Evolutionary conservation across 139 green algal genomes (phyloP).

Genomic region (Monoraphidium neglectum): DNA sequence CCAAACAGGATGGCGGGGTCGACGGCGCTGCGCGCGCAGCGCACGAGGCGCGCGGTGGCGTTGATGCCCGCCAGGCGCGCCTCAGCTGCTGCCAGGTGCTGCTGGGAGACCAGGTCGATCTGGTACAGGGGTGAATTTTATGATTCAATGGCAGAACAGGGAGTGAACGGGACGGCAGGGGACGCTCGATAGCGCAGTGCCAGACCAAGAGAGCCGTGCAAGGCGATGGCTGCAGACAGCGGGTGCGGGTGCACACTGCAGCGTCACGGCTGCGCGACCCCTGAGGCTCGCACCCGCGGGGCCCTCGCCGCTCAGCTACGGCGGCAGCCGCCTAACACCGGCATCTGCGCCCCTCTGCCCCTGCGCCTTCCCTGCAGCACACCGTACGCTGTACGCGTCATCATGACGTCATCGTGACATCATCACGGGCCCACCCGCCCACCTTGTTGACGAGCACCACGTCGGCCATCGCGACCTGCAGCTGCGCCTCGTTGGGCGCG

Average conservation of each 20-base stretch:
- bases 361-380: neutral
- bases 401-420: neutral
- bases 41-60: slow-evolving; percentile 57
- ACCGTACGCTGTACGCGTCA: neutral
- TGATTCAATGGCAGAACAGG: neutral
- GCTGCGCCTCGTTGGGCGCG: slow-evolving; percentile 79
- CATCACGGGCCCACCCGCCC: neutral
- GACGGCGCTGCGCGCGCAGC: slow-evolving; percentile 61
- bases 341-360: slow-evolving; percentile 6
- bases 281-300: neutral
- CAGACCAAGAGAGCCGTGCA: no score
- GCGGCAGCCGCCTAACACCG: slow-evolving; percentile 1
- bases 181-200: no score
- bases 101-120: slow-evolving; percentile 69
- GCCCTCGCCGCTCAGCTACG: neutral
- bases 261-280: neutral
- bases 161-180: neutral
- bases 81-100: slow-evolving; percentile 46
- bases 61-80: slow-evolving; percentile 70
- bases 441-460: slow-evolving; percentile 91
- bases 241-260: neutral
- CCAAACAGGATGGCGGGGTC: slow-evolving; percentile 71
- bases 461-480: slow-evolving; percentile 87
- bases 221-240: no score
- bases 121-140: no score